Evolutionary conservation across 1,284 basidiomycete species (phyloP).

Genomic region (Sporisorium scitamineum): DNA sequence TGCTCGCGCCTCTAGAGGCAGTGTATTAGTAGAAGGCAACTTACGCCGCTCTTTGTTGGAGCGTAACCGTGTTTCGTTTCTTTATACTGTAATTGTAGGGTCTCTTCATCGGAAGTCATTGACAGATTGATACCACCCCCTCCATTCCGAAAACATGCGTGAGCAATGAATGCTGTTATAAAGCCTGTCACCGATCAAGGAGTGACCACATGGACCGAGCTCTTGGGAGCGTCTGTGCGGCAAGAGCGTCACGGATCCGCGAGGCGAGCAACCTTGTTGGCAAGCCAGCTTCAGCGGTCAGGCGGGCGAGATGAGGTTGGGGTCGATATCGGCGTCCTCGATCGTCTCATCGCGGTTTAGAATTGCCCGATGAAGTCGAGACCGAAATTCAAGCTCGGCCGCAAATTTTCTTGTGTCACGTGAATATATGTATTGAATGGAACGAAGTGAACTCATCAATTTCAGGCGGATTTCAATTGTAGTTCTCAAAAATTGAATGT

Average conservation of each 20-base stretch:
- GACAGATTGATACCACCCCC: conserved; percentile 5
- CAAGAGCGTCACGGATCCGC: background rate
- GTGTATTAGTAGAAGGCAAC: conserved; percentile 2
- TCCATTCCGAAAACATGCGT: background rate
- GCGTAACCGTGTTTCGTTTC: background rate
- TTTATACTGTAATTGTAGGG: conserved; percentile 2
- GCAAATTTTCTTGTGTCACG: background rate
- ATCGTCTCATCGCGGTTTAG: too few species aligned
- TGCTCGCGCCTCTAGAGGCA: background rate
- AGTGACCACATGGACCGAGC: too few species aligned
- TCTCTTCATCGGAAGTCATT: background rate
- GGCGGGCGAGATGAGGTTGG: too few species aligned
- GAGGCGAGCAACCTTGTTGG: background rate
- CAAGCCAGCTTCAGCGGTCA: too few species aligned
- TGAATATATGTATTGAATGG: background rate
- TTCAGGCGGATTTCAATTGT: background rate
- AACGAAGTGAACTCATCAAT: background rate
- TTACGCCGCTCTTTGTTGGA: background rate
- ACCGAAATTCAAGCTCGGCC: background rate
- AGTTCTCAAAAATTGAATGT: background rate
- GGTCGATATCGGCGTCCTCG: background rate
- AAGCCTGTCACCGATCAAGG: background rate
- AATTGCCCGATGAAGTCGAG: background rate
- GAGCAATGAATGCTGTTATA: background rate
- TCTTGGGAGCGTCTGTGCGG: background rate